These are phyloP conservation scores for Polytrichum commune DNA, from an alignment of 225 moss, liverwort and hornwort genomes.

Conservation along the genomic window DNA sequence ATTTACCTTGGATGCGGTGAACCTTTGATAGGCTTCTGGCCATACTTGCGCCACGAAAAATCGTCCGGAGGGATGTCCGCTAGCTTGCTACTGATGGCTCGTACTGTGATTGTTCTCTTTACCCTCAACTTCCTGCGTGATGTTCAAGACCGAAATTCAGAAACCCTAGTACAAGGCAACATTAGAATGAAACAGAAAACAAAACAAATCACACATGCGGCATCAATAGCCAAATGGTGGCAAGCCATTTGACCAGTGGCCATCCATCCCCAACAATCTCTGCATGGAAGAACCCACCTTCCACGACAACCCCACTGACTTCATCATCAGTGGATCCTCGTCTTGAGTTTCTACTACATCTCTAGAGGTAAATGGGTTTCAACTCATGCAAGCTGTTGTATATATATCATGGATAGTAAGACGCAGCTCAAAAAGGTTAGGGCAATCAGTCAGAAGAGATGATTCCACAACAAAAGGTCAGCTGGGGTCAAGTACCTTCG, in stretches of 20 bases:
- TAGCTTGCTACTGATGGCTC: constrained; percentile 89
- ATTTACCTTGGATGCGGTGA: constrained; percentile 89
- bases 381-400: no score
- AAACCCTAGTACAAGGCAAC: no score
- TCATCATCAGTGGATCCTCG: no score
- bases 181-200: not conserved
- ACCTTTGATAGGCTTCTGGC: constrained; percentile 97
- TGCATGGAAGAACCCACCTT: not conserved
- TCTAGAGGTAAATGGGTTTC: no score
- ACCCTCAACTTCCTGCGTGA: constrained; percentile 62
- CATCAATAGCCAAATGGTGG: constrained; percentile 1
- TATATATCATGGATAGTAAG: no score
- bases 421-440: no score
- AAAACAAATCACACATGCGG: not conserved
- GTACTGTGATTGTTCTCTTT: constrained; percentile 70
- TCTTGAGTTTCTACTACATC: no score
- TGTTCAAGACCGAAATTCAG: not conserved
- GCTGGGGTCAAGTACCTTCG: constrained; percentile 55
- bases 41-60: constrained; percentile 96
- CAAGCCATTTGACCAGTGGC: no score
- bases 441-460: no score
- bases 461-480: no score
- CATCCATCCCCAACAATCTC: not conserved
- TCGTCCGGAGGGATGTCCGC: constrained; percentile 97
- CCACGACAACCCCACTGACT: no score